These are phyloP conservation scores for Mycena filopes DNA, from an alignment of 768 basidiomycete species.

Conservation along the genomic window DNA sequence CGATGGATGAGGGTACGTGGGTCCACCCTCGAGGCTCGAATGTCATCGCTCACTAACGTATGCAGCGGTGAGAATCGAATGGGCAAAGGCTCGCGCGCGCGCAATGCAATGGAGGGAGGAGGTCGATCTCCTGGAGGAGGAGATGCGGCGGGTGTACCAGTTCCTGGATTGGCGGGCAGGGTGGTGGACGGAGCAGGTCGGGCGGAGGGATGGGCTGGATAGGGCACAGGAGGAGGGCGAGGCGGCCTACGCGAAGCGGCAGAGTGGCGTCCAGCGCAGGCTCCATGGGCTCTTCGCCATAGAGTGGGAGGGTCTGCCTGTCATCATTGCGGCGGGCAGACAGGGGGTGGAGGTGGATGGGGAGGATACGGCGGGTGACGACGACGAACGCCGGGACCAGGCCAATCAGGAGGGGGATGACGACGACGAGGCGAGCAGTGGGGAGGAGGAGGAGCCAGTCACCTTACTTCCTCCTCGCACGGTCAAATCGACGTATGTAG, in stretches of 20 bases:
- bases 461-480: neutral
- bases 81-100: neutral
- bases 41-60: too few relatives aligned
- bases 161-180: constrained; percentile 14
- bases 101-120: constrained; percentile 21
- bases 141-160: constrained; percentile 18
- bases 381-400: too few relatives aligned
- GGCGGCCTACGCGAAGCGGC: constrained; percentile 16
- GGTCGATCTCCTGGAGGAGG: constrained; percentile 21
- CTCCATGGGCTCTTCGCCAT: neutral
- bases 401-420: neutral
- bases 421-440: neutral
- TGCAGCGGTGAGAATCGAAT: constrained; percentile 26
- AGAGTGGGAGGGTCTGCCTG: neutral
- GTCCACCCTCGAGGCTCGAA: too few relatives aligned
- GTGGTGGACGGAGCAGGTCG: constrained; percentile 15
- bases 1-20: neutral
- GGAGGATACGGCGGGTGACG: neutral
- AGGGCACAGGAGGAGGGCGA: constrained; percentile 12
- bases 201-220: neutral
- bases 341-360: neutral
- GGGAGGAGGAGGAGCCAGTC: constrained; percentile 6
- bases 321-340: neutral
- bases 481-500: neutral
- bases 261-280: neutral